Evolutionary conservation across 2,329 filamentous ascomycete species (phyloP).

Genomic region (Ambrosiella cleistominuta): DNA sequence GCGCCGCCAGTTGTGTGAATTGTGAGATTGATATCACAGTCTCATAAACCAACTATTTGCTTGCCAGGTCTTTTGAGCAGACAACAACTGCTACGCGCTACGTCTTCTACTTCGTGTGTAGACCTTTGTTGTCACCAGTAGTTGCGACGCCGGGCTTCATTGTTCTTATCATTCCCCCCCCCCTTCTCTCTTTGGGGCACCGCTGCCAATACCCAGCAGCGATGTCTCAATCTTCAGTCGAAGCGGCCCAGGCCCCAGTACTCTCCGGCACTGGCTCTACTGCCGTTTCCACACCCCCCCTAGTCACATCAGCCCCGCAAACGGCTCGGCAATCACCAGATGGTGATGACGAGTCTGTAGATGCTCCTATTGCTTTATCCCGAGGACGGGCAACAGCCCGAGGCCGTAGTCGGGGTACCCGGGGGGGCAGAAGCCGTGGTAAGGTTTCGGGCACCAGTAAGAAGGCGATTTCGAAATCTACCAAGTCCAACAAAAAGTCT

Average conservation of each 20-base stretch:
- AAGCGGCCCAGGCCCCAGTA: not conserved
- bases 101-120: not conserved
- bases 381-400: constrained; percentile 19
- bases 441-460: constrained; percentile 14
- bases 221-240: constrained; percentile 1
- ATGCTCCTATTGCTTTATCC: constrained; percentile 14
- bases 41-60: not conserved
- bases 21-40: constrained; percentile 1
- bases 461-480: not conserved
- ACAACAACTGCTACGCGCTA: not conserved
- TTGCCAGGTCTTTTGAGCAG: constrained; percentile 1
- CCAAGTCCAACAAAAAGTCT: constrained; percentile 15
- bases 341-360: constrained; percentile 13
- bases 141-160: not conserved
- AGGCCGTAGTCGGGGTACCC: constrained; percentile 15
- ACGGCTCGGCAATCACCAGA: constrained; percentile 21
- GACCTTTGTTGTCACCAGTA: not conserved
- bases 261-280: not conserved
- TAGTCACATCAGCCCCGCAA: not conserved
- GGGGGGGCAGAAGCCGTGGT: constrained; percentile 15
- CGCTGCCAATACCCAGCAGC: not conserved
- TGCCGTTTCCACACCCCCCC: not conserved
- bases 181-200: not conserved
- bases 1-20: constrained; percentile 2
- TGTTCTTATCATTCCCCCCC: not conserved